These are phyloP conservation scores for Rhexocercosporidium sp. DNA, from an alignment of 2,329 filamentous ascomycete genomes.

Conservation along the genomic window DNA sequence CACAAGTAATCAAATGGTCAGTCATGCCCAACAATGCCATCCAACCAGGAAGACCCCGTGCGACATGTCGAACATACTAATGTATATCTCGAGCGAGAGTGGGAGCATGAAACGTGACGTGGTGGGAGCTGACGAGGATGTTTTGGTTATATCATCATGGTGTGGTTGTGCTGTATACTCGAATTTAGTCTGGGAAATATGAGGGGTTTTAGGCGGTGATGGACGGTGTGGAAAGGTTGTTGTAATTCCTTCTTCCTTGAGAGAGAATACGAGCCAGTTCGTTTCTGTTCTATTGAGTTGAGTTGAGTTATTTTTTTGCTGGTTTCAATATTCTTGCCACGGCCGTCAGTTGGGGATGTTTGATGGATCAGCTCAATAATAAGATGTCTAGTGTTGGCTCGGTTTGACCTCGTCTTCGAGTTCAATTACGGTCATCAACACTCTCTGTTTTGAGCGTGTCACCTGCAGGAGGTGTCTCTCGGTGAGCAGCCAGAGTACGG, in stretches of 20 bases:
- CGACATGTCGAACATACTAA: neutral
- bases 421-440: neutral
- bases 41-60: slow-evolving; percentile 2
- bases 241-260: neutral
- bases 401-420: neutral
- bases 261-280: neutral
- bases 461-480: too few species aligned
- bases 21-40: neutral
- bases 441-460: neutral
- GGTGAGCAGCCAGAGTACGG: too few species aligned
- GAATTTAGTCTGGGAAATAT: neutral
- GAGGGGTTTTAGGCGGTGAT: neutral
- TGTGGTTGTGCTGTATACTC: neutral
- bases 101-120: slow-evolving; percentile 7
- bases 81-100: neutral
- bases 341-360: neutral
- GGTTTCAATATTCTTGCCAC: neutral
- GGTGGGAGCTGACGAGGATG: slow-evolving; percentile 1
- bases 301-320: too few species aligned
- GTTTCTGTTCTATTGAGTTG: neutral
- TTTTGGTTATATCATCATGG: neutral
- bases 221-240: neutral
- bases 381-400: neutral
- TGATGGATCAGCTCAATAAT: neutral
- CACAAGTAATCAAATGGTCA: neutral